These are phyloP conservation scores for Neurospora discreta DNA, from an alignment of 495 filamentous ascomycete species.

Conservation along the genomic window DNA sequence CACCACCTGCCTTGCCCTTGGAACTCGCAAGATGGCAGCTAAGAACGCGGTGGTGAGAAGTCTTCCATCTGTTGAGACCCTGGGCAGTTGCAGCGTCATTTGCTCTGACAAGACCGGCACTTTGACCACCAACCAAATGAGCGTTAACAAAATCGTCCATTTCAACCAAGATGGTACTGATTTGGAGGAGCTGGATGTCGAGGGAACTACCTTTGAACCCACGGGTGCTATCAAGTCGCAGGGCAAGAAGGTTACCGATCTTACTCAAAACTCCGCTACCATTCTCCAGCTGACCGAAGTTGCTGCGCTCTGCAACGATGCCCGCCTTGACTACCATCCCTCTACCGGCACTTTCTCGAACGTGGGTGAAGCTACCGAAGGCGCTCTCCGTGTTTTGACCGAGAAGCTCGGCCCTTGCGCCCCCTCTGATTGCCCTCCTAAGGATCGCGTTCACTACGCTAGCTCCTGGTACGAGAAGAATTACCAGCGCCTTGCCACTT, in stretches of 20 bases:
- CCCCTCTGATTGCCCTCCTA: slow-evolving; percentile 25
- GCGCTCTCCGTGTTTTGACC: slow-evolving; percentile 77
- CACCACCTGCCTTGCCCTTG: slow-evolving; percentile 89
- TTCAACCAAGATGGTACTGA: slow-evolving; percentile 59
- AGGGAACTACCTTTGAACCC: slow-evolving; percentile 90
- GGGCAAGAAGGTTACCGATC: slow-evolving; percentile 57
- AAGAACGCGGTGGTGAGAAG: slow-evolving; percentile 96
- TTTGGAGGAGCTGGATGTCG: slow-evolving; percentile 80
- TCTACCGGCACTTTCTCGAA: slow-evolving; percentile 64
- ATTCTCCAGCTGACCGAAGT: slow-evolving; percentile 76
- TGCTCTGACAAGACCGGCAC: slow-evolving; percentile 99
- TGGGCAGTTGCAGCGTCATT: slow-evolving; percentile 98
- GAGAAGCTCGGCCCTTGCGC: slow-evolving; percentile 77
- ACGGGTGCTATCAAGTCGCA: slow-evolving; percentile 56
- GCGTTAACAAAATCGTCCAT: slow-evolving; percentile 84
- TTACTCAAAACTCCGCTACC: slow-evolving; percentile 65
- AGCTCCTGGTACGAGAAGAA: slow-evolving; percentile 77
- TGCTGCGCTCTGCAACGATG: slow-evolving; percentile 82
- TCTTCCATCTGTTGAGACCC: slow-evolving; percentile 91
- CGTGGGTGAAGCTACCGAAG: slow-evolving; percentile 94
- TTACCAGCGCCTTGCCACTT: slow-evolving; percentile 67
- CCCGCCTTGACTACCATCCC: slow-evolving; percentile 70
- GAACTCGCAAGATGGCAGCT: slow-evolving; percentile 94
- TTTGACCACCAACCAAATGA: slow-evolving; percentile 99
- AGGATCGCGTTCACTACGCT: slow-evolving; percentile 59